phyloP scores from a whole-genome alignment of 805 yeast genomes.

The Pichia ethanolica region DNA sequence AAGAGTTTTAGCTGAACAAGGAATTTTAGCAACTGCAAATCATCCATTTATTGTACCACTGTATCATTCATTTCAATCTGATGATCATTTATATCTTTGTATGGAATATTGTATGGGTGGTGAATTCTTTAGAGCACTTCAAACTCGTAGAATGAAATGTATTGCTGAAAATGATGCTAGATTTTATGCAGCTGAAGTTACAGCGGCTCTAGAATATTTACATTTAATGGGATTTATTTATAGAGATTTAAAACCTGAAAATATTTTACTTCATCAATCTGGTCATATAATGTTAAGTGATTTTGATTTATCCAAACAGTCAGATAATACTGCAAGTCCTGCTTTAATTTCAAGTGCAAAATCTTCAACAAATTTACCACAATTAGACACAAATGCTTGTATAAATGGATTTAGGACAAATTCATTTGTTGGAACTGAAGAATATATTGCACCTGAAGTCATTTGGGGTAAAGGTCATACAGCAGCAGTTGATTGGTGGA shows the following conservation, averaged over 20 bases:
- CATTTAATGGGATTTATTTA: constrained; percentile 97
- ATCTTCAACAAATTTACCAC: constrained; percentile 39
- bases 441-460: constrained; percentile 97
- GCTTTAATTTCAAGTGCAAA: constrained; percentile 40
- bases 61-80: constrained; percentile 94
- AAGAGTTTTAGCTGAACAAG: constrained; percentile 93
- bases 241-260: constrained; percentile 94
- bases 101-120: constrained; percentile 99
- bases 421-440: constrained; percentile 98
- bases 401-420: constrained; percentile 95
- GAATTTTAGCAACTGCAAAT: constrained; percentile 86
- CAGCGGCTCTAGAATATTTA: constrained; percentile 91
- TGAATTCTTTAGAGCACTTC: constrained; percentile 92
- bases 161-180: constrained; percentile 82
- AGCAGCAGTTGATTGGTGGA: constrained; percentile 99
- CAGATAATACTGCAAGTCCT: constrained; percentile 71
- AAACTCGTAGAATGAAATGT: constrained; percentile 81
- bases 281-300: constrained; percentile 98
- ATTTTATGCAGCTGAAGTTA: constrained; percentile 94
- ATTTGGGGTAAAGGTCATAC: constrained; percentile 97
- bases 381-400: constrained; percentile 88
- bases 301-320: constrained; percentile 89
- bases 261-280: constrained; percentile 86
- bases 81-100: constrained; percentile 83
- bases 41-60: constrained; percentile 96